Evolutionary conservation across 2,329 filamentous ascomycete species (phyloP).

Genomic region (Aspergillus piperis): DNA sequence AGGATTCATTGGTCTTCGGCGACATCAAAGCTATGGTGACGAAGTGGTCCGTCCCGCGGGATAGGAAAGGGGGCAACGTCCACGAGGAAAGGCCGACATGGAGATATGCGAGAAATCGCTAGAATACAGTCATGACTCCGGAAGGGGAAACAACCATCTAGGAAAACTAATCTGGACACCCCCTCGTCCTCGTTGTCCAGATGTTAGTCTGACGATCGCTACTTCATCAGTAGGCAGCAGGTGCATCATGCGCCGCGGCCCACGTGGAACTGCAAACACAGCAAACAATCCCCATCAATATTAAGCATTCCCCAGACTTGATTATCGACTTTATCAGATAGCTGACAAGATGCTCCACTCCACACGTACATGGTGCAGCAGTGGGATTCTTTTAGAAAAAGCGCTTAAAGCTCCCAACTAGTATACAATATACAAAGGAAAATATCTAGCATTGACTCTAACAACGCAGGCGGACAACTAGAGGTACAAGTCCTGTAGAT

Average conservation of each 20-base stretch:
- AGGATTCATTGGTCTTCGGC: conserved; percentile 22
- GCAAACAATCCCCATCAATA: conserved; percentile 19
- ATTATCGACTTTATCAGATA: background rate
- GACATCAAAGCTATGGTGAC: conserved; percentile 25
- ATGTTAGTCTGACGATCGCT: conserved; percentile 3
- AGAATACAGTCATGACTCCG: conserved; percentile 8
- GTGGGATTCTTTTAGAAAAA: too few species aligned
- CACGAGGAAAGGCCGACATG: conserved; percentile 24
- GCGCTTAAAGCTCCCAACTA: background rate
- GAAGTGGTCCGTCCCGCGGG: conserved; percentile 24
- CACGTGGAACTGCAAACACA: conserved; percentile 24
- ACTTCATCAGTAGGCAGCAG: background rate
- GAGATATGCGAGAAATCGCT: conserved; percentile 6
- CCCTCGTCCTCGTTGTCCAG: conserved; percentile 8
- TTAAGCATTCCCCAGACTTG: conserved; percentile 18
- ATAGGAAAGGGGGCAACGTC: conserved; percentile 24
- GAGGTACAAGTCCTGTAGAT: conserved; percentile 42
- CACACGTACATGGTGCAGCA: background rate
- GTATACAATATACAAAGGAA: conserved; percentile 16
- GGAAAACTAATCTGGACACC: background rate
- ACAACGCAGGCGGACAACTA: conserved; percentile 38
- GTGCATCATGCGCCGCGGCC: conserved; percentile 13
- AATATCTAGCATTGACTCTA: conserved; percentile 44
- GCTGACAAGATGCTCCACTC: background rate
- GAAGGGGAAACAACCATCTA: background rate